A percentile compares a stretch with the other conserved stretches of the same genome.
phyloP scores from a whole-genome alignment of 2,329 filamentous ascomycete genomes.

The Aspergillus niger region DNA sequence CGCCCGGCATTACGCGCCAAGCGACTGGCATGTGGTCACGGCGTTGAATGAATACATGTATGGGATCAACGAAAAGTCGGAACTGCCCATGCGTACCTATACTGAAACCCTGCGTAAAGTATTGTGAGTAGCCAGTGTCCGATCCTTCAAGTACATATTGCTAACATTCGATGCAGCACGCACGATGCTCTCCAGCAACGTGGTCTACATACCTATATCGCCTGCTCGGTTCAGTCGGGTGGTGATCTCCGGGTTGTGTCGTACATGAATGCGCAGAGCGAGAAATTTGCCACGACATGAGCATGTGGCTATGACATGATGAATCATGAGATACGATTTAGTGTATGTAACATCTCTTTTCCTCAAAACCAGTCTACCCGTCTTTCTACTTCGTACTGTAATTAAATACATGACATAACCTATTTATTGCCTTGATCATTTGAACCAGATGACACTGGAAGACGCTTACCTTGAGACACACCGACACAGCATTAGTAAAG shows the following conservation, averaged over 20 bases:
- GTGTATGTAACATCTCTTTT: not conserved
- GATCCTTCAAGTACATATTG: not conserved
- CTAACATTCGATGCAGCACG: not conserved
- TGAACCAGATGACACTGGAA: too few species aligned
- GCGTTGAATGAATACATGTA: constrained; percentile 1
- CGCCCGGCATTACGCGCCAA: constrained; percentile 2
- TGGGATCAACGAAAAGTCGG: not conserved
- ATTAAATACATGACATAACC: not conserved
- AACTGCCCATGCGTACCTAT: not conserved
- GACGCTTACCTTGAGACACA: too few species aligned
- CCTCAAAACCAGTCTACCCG: not conserved
- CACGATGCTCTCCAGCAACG: not conserved
- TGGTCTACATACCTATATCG: constrained; percentile 1
- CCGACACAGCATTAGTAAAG: too few species aligned
- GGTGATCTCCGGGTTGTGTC: not conserved
- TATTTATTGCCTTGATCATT: too few species aligned
- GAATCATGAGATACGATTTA: not conserved
- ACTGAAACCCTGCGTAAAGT: not conserved
- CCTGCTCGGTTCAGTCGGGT: not conserved
- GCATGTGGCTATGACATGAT: not conserved
- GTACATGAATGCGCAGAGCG: not conserved
- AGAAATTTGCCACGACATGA: not conserved
- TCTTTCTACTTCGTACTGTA: not conserved
- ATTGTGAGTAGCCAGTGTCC: not conserved
- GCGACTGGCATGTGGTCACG: not conserved